phyloP scores from a whole-genome alignment of 441 rosid species.

The Iberis amara region DNA sequence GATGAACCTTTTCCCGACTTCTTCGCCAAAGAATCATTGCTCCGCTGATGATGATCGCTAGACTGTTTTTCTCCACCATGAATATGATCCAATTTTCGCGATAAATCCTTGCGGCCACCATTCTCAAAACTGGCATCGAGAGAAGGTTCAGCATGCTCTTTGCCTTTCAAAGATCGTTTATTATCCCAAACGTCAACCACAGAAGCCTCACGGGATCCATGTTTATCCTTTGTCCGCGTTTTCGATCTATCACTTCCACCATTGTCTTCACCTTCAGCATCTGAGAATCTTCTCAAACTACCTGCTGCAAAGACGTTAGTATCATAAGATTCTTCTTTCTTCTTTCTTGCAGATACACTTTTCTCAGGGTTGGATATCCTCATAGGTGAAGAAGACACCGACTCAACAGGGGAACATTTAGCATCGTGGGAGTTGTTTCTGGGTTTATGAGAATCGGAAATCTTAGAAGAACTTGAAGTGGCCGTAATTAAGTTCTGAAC shows the following conservation, averaged over 20 bases:
- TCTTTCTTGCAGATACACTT: slow-evolving; percentile 38
- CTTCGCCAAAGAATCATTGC: slow-evolving; percentile 38
- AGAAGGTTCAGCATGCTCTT: slow-evolving; percentile 38
- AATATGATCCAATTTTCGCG: slow-evolving; percentile 37
- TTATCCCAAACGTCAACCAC: slow-evolving; percentile 45
- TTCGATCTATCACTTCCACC: slow-evolving; percentile 60
- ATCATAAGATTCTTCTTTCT: slow-evolving; percentile 45
- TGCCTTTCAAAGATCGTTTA: slow-evolving; percentile 45
- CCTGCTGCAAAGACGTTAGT: slow-evolving; percentile 36
- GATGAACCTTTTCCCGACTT: slow-evolving; percentile 64
- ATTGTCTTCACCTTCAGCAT: slow-evolving; percentile 51
- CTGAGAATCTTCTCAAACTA: slow-evolving; percentile 46
- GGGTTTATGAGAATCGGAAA: slow-evolving; percentile 74
- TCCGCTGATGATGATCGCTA: slow-evolving; percentile 38
- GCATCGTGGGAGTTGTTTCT: slow-evolving; percentile 57
- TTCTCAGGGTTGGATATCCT: slow-evolving; percentile 55
- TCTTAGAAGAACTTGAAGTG: slow-evolving; percentile 88
- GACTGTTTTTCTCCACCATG: slow-evolving; percentile 43
- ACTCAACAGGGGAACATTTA: slow-evolving; percentile 88
- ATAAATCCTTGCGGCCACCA: slow-evolving; percentile 42
- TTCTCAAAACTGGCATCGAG: slow-evolving; percentile 39
- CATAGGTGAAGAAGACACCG: slow-evolving; percentile 87
- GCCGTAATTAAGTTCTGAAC: slow-evolving; percentile 54
- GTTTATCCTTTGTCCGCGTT: slow-evolving; percentile 42
- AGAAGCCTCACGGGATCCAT: slow-evolving; percentile 46